Evolutionary conservation across 2,329 filamentous ascomycete genomes (phyloP).

Genomic region (Cadophora sp.): DNA sequence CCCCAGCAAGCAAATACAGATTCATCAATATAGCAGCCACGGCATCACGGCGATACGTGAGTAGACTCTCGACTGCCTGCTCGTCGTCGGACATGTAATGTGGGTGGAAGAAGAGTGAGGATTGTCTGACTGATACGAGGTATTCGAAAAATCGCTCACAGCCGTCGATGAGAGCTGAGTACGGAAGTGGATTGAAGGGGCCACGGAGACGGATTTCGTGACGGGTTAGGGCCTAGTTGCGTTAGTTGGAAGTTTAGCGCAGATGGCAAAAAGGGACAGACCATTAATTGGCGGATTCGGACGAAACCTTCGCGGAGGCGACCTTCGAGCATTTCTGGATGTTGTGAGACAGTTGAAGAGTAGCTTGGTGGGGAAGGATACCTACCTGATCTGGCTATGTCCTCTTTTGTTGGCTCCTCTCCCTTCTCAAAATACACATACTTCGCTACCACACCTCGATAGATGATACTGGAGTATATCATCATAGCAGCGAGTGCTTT

Average conservation of each 20-base stretch:
- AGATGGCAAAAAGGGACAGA: slow-evolving; percentile 15
- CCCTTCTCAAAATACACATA: slow-evolving; percentile 66
- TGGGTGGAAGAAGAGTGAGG: slow-evolving; percentile 63
- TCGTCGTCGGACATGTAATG: slow-evolving; percentile 58
- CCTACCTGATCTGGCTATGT: slow-evolving; percentile 55
- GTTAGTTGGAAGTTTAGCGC: slow-evolving; percentile 8
- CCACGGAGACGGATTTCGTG: slow-evolving; percentile 65
- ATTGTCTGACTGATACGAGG: slow-evolving; percentile 63
- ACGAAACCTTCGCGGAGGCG: slow-evolving; percentile 66
- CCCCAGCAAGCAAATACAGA: slow-evolving; percentile 63
- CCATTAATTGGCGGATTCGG: slow-evolving; percentile 60
- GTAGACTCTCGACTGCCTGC: slow-evolving; percentile 55
- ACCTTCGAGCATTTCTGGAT: slow-evolving; percentile 61
- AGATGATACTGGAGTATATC: slow-evolving; percentile 63
- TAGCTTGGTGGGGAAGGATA: neutral
- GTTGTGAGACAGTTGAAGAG: slow-evolving; percentile 23
- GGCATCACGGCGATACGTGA: slow-evolving; percentile 60
- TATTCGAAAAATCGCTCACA: slow-evolving; percentile 67
- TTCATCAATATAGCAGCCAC: slow-evolving; percentile 64
- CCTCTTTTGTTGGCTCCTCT: slow-evolving; percentile 57
- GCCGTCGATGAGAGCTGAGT: slow-evolving; percentile 60
- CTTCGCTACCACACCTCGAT: slow-evolving; percentile 58
- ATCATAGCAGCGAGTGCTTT: slow-evolving; percentile 63
- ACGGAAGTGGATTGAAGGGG: slow-evolving; percentile 62
- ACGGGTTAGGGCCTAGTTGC: slow-evolving; percentile 55